Evolutionary conservation across 140 eudicot genomes (phyloP), one percentile per base, ranked within the genome.

Genomic region (Anethum foeniculum): DNA sequence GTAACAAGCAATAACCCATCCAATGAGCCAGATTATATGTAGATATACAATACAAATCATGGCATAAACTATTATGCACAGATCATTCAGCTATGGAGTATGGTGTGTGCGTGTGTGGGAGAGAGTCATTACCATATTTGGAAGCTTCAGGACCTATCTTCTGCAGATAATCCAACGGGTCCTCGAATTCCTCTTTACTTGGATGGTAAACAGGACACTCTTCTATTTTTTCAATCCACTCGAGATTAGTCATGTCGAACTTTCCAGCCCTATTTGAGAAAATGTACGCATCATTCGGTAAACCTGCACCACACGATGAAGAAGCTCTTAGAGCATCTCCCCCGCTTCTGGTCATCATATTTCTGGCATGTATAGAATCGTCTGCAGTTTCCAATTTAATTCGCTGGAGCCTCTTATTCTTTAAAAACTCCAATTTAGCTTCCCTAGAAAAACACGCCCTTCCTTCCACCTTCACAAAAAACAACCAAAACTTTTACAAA

Each of bases 131-230:
- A 95, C 99, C 99, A 83, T 83, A 93, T 88, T 79, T 87, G 3
- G 99, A 96, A 73, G 99, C 99, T 87, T 96, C 96, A 32, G 99
- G 96, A 67, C 97, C 90, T 32, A 95, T 92, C 86, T 85, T 92
- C 64, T 90, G 97, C 85, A 95, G 81, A 86, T 88, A 95, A 30
- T 86, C 92, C 81, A 95, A 81, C 21, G 99, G 99, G 84, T 95
- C 99, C 79, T 89, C 90, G 76, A 95, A 95, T 75, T 95, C 99
- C 85, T 92, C 97, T 77, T 85, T 90, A 82, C 86, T 90, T 46
- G 99, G 99, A 80, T 15, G 41, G 84, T 89, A 95, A 25, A 92
- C 96, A 7, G 97, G 99, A 77, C 99, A 92, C 60, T 92, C 97
- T 3, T 87, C 93, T 65, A 95, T 87, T 86, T 76, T 90, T 62